phyloP scores from a whole-genome alignment of 2,329 filamentous ascomycete genomes.

The Ilyonectria destructans region DNA sequence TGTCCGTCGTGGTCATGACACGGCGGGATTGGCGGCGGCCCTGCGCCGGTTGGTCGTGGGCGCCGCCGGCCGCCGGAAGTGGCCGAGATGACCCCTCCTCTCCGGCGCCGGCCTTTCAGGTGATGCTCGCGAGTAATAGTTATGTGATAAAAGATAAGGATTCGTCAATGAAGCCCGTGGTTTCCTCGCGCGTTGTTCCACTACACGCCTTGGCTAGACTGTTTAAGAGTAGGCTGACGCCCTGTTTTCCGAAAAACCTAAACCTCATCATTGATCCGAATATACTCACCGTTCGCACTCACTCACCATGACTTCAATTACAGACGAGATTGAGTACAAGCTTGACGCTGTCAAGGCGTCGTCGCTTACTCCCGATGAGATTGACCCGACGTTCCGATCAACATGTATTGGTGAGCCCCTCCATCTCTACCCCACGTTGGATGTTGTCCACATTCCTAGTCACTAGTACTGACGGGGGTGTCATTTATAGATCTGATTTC shows the following conservation, averaged over 20 bases:
- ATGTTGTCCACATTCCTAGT: not conserved
- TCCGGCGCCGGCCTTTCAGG: slow-evolving; percentile 33
- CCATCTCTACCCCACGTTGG: slow-evolving; percentile 3
- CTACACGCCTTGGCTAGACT: not conserved
- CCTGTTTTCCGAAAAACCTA: slow-evolving; percentile 2
- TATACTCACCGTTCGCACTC: not conserved
- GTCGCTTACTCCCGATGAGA: slow-evolving; percentile 66
- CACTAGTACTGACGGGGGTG: slow-evolving; percentile 10
- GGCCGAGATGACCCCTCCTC: slow-evolving; percentile 47
- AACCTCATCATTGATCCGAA: slow-evolving; percentile 12
- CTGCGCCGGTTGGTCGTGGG: slow-evolving; percentile 19
- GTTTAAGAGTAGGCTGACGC: slow-evolving; percentile 20
- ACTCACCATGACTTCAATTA: slow-evolving; percentile 54
- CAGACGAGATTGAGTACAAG: slow-evolving; percentile 68
- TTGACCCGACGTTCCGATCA: slow-evolving; percentile 75
- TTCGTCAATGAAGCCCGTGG: slow-evolving; percentile 7
- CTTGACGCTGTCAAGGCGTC: slow-evolving; percentile 70
- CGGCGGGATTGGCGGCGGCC: slow-evolving; percentile 3
- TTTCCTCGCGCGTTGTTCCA: slow-evolving; percentile 7
- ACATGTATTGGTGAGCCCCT: slow-evolving; percentile 71
- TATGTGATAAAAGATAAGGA: slow-evolving; percentile 43
- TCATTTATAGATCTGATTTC: slow-evolving; percentile 71
- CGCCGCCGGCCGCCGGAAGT: slow-evolving; percentile 51
- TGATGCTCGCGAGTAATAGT: slow-evolving; percentile 30
- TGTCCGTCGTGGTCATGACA: not conserved